A percentile compares a stretch with the other conserved stretches of the same genome.
Evolutionary conservation across 2,329 filamentous ascomycete species (phyloP).

Genomic region (Zymoseptoria ardabiliae): DNA sequence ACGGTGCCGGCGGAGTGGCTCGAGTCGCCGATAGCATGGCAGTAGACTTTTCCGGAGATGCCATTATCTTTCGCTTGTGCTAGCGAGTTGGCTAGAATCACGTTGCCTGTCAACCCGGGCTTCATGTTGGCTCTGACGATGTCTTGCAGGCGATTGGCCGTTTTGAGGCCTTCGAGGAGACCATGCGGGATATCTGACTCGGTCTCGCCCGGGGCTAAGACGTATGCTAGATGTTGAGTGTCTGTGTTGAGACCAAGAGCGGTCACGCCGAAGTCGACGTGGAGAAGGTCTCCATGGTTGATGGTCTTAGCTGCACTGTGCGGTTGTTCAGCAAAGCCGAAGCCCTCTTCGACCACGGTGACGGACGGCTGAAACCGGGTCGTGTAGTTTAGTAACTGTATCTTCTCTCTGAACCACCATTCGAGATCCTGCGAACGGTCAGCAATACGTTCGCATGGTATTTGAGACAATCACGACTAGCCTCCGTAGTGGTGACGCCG

Average conservation of each 20-base stretch:
- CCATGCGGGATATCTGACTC: conserved; percentile 10
- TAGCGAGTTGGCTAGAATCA: conserved; percentile 8
- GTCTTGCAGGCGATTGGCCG: conserved; percentile 15
- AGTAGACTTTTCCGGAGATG: conserved; percentile 15
- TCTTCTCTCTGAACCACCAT: conserved; percentile 18
- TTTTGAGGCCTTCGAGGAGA: conserved; percentile 8
- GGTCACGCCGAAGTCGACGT: conserved; percentile 18
- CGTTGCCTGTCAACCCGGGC: conserved; percentile 10
- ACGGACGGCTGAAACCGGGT: conserved; percentile 19
- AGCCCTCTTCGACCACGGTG: conserved; percentile 6
- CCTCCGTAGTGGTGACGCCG: conserved; percentile 9
- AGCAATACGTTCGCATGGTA: neutral
- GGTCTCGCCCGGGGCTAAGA: conserved; percentile 7
- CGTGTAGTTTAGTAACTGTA: conserved; percentile 15
- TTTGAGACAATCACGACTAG: neutral
- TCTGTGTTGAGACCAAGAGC: conserved; percentile 17
- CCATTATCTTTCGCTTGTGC: conserved; percentile 3
- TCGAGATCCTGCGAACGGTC: conserved; percentile 11
- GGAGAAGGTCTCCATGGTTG: conserved; percentile 13
- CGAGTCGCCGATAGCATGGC: conserved; percentile 18
- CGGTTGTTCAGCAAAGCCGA: neutral
- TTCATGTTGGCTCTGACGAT: conserved; percentile 14
- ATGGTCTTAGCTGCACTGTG: conserved; percentile 2
- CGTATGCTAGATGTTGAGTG: conserved; percentile 18
- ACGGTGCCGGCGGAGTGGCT: conserved; percentile 15